Conservation (phyloP, 352 stramenopile species). For the Nothophytophthora sp. region DNA sequence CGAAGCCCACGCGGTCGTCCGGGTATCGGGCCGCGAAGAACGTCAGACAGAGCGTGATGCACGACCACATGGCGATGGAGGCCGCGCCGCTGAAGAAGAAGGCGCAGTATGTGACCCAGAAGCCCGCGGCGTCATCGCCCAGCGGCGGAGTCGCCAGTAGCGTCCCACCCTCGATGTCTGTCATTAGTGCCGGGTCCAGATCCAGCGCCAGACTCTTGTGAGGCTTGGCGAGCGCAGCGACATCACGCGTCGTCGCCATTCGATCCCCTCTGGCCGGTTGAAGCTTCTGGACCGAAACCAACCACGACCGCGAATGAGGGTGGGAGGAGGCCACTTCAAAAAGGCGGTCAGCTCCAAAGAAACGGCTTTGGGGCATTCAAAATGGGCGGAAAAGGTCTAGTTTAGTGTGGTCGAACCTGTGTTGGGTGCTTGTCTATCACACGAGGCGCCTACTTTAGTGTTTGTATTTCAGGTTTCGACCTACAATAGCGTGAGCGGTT, state of each 20-base stretch:
- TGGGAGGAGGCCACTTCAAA: no score
- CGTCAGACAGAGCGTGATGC: slow-evolving; percentile 75
- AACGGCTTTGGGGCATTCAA: no score
- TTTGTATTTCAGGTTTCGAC: no score
- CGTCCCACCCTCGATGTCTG: slow-evolving; percentile 1
- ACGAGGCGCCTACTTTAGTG: no score
- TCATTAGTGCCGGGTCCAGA: slow-evolving; percentile 12
- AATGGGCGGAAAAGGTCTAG: background rate
- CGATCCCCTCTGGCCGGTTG: background rate
- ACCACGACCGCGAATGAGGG: no score
- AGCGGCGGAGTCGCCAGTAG: slow-evolving; percentile 1
- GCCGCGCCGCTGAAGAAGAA: slow-evolving; percentile 80
- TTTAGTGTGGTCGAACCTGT: background rate
- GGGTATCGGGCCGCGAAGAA: slow-evolving; percentile 71
- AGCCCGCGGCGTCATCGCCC: slow-evolving; percentile 35
- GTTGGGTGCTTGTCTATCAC: no score
- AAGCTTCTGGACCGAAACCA: background rate
- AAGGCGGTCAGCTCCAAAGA: background rate
- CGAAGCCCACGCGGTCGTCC: slow-evolving; percentile 64
- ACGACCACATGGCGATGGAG: slow-evolving; percentile 76
- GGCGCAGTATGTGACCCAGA: slow-evolving; percentile 65
- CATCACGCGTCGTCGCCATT: background rate
- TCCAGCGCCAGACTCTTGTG: slow-evolving; percentile 21
- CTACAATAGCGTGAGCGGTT: no score
- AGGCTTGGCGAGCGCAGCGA: slow-evolving; percentile 3